Percentiles rank a stretch among this genome's conserved stretches.
Conservation (phyloP, 768 basidiomycete genomes). For the Termitomyces sp. region DNA sequence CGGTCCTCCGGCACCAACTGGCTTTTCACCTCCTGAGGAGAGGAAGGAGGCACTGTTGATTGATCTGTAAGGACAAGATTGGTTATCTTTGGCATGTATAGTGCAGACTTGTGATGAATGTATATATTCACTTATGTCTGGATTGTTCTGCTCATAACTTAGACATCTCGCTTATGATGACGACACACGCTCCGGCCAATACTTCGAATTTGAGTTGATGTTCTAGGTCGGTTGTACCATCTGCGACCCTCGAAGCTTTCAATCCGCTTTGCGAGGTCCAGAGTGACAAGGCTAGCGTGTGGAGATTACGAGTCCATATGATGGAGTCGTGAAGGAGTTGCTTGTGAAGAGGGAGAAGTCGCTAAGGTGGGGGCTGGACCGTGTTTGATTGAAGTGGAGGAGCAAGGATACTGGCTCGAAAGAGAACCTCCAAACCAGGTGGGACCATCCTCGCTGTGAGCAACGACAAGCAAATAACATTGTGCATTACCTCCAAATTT, state of each 20-base stretch:
- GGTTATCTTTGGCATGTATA: not conserved
- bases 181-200: conserved; percentile 24
- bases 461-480: too few relatives aligned
- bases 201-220: not conserved
- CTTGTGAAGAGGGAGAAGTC: conserved; percentile 77
- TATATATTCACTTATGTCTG: not conserved
- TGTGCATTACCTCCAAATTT: too few relatives aligned
- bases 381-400: conserved; percentile 75
- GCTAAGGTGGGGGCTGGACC: conserved; percentile 78
- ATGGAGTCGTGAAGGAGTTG: conserved; percentile 67
- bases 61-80: conserved; percentile 31
- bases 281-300: conserved; percentile 88
- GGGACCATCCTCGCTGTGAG: too few relatives aligned
- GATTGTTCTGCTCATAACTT: too few relatives aligned
- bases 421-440: too few relatives aligned
- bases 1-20: conserved; percentile 39
- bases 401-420: conserved; percentile 31
- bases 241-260: conserved; percentile 50
- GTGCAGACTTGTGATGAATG: not conserved
- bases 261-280: conserved; percentile 80
- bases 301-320: conserved; percentile 84
- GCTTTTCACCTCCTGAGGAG: conserved; percentile 52
- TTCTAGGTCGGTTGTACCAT: conserved; percentile 58
- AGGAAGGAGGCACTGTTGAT: conserved; percentile 60
- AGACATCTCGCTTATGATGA: too few relatives aligned